A percentile compares a stretch with the other conserved stretches of the same genome.
Conservation (phyloP, 164 flowering plant genomes). For the Magnolia sinica region DNA sequence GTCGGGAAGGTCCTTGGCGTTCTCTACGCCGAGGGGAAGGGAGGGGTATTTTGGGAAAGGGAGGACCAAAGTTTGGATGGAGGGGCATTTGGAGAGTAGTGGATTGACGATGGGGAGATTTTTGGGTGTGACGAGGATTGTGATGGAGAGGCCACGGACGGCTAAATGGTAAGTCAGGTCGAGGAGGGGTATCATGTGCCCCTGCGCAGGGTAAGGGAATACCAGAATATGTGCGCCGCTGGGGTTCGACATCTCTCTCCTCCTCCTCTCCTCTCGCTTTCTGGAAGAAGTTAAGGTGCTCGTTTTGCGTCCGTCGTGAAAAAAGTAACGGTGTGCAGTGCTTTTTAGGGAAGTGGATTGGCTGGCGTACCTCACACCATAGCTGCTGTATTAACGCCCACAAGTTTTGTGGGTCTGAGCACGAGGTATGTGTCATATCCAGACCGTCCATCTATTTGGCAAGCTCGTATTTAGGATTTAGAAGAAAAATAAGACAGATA, state of each 20-base stretch:
- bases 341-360: no score
- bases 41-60: constrained; percentile 54
- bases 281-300: no score
- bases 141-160: constrained; percentile 22
- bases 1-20: constrained; percentile 40
- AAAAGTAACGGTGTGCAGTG: no score
- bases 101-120: constrained; percentile 40
- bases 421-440: no score
- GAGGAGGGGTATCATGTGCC: constrained; percentile 31
- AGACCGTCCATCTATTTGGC: no score
- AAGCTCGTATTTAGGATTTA: no score
- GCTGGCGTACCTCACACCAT: no score
- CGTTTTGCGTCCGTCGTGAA: no score
- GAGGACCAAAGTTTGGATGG: constrained; percentile 36
- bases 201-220: constrained; percentile 23
- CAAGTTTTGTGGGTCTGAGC: no score
- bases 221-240: constrained; percentile 19
- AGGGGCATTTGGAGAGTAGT: constrained; percentile 35
- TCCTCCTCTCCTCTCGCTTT: not conserved
- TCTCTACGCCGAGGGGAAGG: constrained; percentile 51
- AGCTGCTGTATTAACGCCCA: no score
- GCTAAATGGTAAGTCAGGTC: constrained; percentile 22
- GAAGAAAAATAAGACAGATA: no score
- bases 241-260: not conserved
- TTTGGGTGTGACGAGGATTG: constrained; percentile 28